These are phyloP conservation scores for Hypoxylon cercidicola DNA, from an alignment of 495 filamentous ascomycete species.

Conservation along the genomic window DNA sequence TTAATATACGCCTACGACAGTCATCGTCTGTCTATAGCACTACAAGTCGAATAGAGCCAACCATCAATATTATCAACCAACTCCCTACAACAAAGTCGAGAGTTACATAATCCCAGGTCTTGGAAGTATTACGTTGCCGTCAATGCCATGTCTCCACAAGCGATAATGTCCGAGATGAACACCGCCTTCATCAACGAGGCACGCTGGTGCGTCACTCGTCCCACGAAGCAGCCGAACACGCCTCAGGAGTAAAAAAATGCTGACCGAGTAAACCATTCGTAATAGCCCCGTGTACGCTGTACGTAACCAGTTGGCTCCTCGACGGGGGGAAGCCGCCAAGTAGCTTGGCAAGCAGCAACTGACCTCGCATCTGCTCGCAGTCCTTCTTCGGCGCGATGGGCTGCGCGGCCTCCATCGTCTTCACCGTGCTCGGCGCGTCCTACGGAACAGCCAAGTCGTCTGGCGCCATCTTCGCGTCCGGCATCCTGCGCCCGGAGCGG, in stretches of 20 bases:
- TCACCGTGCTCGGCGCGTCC: constrained; percentile 79
- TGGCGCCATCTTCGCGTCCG: constrained; percentile 79
- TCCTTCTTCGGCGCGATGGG: constrained; percentile 64
- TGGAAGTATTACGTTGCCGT: background rate
- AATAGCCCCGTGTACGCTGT: constrained; percentile 57
- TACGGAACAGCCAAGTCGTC: constrained; percentile 90
- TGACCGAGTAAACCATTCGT: constrained; percentile 23
- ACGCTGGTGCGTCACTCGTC: constrained; percentile 32
- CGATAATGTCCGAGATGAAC: constrained; percentile 31
- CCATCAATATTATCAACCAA: too few relatives aligned
- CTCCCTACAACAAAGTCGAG: too few relatives aligned
- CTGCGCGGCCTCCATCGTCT: constrained; percentile 72
- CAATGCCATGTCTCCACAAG: constrained; percentile 28
- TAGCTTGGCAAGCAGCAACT: background rate
- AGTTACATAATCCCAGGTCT: too few relatives aligned
- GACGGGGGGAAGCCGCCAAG: too few relatives aligned
- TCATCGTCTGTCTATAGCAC: too few relatives aligned
- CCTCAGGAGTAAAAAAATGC: constrained; percentile 12
- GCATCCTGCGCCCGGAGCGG: constrained; percentile 70
- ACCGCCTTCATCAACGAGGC: constrained; percentile 29
- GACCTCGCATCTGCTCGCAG: constrained; percentile 28
- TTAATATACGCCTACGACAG: too few relatives aligned
- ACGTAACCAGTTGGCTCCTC: constrained; percentile 12
- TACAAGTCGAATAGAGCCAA: too few relatives aligned
- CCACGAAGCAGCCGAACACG: background rate